Base-by-base conservation (phyloP, 2,329 filamentous ascomycete species). In the Epichloe festucae region DNA sequence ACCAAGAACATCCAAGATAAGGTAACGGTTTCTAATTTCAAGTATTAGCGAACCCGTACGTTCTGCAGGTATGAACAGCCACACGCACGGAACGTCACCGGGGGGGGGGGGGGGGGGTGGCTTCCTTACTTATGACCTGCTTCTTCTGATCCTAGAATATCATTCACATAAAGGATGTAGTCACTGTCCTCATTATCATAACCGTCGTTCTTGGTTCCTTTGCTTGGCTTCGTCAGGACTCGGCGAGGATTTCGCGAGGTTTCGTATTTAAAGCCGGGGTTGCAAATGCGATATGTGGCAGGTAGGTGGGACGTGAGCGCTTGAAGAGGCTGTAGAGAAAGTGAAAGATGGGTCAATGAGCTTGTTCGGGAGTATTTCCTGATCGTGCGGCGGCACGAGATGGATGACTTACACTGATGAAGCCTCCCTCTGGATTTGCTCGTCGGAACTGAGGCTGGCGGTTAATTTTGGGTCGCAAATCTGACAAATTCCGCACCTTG, bases 151-250 rank as follows among this genome's bases (percentile, higher is more conserved):
- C 93, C 93, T 51, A 98, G 74, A 57, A 98, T 98, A 66, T 98
- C 93, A 67, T 98, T 98, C 61, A 98, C 93, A 62, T 97, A 98
- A 59, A 98, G 80, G 63, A 98, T 98, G 65, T 98, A 98, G 65
- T 98, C 93, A 67, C 93, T 97, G 60, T 98, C 93, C 67, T 98
- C 93, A 60, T 98, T 98, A 65, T 98, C 93, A 63, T 93, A 98
- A 4, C 93, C 93, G 71, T 98, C 93, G 63, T 98, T 98, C 77
- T 98, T 98, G 56, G 87, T 81, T 14, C 93, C 93, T 71, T 98
- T 98, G 78, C 93, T 97, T 7, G 93, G 93, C 69, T 98, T 98
- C 15, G 93, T 98, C 58, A 98, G 77, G 48, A 98, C 93, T 67
- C 93, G 81, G 55, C 93, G 86, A 40, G 93, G 93, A 64, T 98